phyloP scores from a whole-genome alignment of 257 asterid genomes.

The Cordia subcordata region DNA sequence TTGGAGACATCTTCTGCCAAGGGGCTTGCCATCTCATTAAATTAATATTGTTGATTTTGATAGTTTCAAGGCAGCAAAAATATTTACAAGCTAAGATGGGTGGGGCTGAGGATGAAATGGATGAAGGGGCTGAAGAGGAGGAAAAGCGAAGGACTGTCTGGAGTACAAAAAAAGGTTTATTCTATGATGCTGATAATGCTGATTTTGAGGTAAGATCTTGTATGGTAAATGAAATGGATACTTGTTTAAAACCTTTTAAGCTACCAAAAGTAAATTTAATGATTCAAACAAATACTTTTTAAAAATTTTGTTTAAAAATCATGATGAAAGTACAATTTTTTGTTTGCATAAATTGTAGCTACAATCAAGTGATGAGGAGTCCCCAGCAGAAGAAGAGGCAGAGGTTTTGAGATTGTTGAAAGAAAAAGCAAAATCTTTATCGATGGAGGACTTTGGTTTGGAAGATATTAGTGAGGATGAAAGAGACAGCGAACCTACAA shows the following conservation, averaged over 20 bases:
- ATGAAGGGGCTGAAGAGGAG: slow-evolving; percentile 59
- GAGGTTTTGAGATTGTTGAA: slow-evolving; percentile 66
- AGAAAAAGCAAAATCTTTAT: slow-evolving; percentile 42
- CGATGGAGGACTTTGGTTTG: slow-evolving; percentile 72
- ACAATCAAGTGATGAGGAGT: slow-evolving; percentile 71
- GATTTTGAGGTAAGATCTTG: slow-evolving; percentile 41
- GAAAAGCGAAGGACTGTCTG: slow-evolving; percentile 43
- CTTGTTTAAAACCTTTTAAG: neutral
- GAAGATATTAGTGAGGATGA: slow-evolving; percentile 48
- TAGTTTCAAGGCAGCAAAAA: slow-evolving; percentile 71
- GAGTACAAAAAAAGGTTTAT: slow-evolving; percentile 38
- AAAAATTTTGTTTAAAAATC: too few species aligned
- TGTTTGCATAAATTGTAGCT: slow-evolving; percentile 25
- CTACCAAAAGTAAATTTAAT: neutral
- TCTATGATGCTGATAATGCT: slow-evolving; percentile 43
- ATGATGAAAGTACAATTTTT: slow-evolving; percentile 8
- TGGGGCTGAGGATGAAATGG: slow-evolving; percentile 66
- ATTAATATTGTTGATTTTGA: slow-evolving; percentile 9
- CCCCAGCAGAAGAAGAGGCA: slow-evolving; percentile 65
- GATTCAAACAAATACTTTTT: neutral
- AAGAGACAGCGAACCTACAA: slow-evolving; percentile 57
- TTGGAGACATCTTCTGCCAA: too few species aligned
- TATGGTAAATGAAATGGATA: neutral
- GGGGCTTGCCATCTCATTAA: neutral
- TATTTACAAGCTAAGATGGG: slow-evolving; percentile 53